Base-by-base conservation (phyloP, 495 filamentous ascomycete species). In the Extremus antarcticus region DNA sequence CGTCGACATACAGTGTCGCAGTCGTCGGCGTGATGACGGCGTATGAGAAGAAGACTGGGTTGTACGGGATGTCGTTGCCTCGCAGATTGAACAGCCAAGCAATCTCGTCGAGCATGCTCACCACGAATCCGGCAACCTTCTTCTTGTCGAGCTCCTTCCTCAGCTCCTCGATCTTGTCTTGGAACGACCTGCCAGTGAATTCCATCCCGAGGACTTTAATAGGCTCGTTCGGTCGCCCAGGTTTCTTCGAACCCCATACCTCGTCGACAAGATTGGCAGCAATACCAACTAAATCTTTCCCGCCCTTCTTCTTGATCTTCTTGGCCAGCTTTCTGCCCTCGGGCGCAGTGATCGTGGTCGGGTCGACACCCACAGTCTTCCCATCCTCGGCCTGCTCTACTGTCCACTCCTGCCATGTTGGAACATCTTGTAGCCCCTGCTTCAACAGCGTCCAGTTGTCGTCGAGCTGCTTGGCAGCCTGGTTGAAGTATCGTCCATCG, bases 31-130 rank as follows among this genome's bases (percentile, higher is more conserved):
- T 97, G 50, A 99, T 76, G 41, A 94, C 76, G 40, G 90, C 89
- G 66, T 96, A 99, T 23, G 94, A 94, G 73, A 96, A 96, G 75
- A 97, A 99, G 32, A 99, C 94, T 0, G 94, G 94, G 64, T 99
- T 99, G 73, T 95, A 99, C 1, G 88, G 86, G 63, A 99, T 99
- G 67, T 99, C 94, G 70, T 76, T 94, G 66, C 94, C 94, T 67
- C 94, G 82, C 43, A 99, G 71, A 71, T 99, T 99, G 70, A 91
- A 97, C 39, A 99, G 74, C 94, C 94, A 99, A 25, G 94, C 94
- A 63, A 97, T 85, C 65, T 99, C 94, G 64, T 99, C 94, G 25
- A 99, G 79, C 86, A 95, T 90, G 16, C 80, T 95, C 41, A 99
- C 78, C 57, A 99, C 78, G 54, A 97, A 88, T 3, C 87, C 91